These are phyloP conservation scores for Austroboletus novae-zelandiae DNA, from an alignment of 1,284 basidiomycete species.

Conservation along the genomic window DNA sequence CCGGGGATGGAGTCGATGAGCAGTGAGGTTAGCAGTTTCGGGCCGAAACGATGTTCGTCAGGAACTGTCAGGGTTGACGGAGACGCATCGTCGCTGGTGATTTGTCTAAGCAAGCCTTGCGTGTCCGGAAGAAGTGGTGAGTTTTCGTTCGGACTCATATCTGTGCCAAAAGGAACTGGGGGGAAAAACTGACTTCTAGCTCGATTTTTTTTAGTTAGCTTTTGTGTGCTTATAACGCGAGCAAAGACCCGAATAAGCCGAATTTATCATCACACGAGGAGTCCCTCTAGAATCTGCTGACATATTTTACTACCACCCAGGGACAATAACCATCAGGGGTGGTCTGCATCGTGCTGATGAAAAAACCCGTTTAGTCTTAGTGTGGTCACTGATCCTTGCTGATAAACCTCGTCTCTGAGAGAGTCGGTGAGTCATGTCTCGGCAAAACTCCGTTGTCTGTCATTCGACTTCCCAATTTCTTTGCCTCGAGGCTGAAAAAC, in stretches of 20 bases:
- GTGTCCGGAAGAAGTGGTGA: conserved; percentile 22
- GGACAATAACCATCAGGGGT: conserved; percentile 13
- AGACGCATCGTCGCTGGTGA: no score
- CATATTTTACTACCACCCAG: conserved; percentile 2
- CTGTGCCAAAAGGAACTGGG: no score
- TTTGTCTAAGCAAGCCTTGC: neutral
- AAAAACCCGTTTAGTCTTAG: conserved; percentile 1
- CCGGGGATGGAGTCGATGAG: conserved; percentile 56
- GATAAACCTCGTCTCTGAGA: neutral
- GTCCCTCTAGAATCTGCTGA: neutral
- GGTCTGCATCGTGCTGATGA: conserved; percentile 30
- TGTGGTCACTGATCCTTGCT: conserved; percentile 5
- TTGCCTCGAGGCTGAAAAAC: conserved; percentile 30
- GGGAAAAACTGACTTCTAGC: neutral
- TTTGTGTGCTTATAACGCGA: conserved; percentile 18
- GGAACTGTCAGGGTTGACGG: neutral
- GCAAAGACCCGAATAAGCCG: conserved; percentile 7
- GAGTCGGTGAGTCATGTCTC: neutral
- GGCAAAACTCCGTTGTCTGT: conserved; percentile 4
- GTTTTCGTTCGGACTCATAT: conserved; percentile 11
- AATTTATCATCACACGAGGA: neutral
- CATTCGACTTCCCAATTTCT: conserved; percentile 1
- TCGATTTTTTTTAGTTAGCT: neutral
- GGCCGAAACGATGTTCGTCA: conserved; percentile 21
- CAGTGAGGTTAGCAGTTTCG: conserved; percentile 43